Evolutionary conservation across 2,329 filamentous ascomycete genomes (phyloP).

Genomic region (Ophiostoma angusticollis): DNA sequence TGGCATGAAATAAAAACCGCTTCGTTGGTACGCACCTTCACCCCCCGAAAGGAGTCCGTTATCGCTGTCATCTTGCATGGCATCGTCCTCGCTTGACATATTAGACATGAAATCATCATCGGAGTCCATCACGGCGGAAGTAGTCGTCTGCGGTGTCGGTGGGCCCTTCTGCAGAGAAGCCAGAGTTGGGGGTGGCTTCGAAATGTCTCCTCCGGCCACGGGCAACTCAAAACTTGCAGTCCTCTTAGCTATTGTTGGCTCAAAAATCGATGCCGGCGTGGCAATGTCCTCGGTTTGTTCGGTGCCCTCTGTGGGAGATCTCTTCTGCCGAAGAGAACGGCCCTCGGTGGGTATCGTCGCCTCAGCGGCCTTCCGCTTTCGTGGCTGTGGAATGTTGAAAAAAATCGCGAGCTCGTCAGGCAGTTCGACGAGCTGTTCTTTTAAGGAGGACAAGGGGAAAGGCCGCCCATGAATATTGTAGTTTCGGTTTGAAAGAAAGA

Average conservation of each 20-base stretch:
- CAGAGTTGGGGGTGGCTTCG: background rate
- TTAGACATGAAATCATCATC: conserved; percentile 89
- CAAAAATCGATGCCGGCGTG: conserved; percentile 30
- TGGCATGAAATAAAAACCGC: conserved; percentile 12
- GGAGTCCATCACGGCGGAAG: conserved; percentile 67
- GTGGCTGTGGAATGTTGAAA: conserved; percentile 45
- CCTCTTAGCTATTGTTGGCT: background rate
- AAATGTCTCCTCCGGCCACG: background rate
- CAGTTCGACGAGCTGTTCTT: conserved; percentile 13
- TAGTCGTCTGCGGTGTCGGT: conserved; percentile 26
- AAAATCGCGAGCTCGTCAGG: conserved; percentile 14
- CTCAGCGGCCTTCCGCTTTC: conserved; percentile 54
- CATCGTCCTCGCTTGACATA: conserved; percentile 63
- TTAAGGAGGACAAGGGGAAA: background rate
- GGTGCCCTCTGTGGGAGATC: conserved; percentile 37
- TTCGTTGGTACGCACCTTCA: too few species aligned
- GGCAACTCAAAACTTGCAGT: background rate
- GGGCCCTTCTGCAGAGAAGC: conserved; percentile 8
- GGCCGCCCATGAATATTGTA: background rate
- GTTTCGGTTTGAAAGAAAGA: background rate
- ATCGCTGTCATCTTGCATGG: conserved; percentile 65
- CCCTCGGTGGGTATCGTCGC: conserved; percentile 41
- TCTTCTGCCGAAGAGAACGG: conserved; percentile 35
- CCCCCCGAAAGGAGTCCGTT: conserved; percentile 47
- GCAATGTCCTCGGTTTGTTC: conserved; percentile 37